Base-by-base conservation (phyloP, 1,284 basidiomycete species). In the Ceratobasidium sp. region DNA sequence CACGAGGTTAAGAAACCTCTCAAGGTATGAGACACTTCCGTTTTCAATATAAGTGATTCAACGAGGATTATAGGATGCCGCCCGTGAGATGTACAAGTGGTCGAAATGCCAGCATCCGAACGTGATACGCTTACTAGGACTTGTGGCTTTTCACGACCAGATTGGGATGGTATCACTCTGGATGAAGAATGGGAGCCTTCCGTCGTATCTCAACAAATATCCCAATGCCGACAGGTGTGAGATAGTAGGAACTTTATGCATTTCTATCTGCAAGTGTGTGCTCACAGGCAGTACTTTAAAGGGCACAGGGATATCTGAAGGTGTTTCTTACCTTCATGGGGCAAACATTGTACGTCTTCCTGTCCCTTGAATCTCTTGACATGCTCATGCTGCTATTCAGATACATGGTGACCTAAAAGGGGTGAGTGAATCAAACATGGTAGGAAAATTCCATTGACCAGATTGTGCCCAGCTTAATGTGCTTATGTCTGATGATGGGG, bases 131-230 rank as follows among this genome's bases (percentile, higher is more conserved):
- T 24, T 66, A 22, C 47, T 66, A 24, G 50, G 64, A n/a, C 48
- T 66, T 8, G 50, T 31, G 8, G 11, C 4, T 9, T 66, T 66
- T 31, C 48, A 33, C 31, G 31, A 36, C 22, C 50, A 54, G 27
- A 33, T 66, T 19, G 64, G 48, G 9, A 66, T 66, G 64, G 64
- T 66, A 17, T 31, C 64, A n/a, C 15, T 1, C 7, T 66, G 64
- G 64, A 14, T 33, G 24, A 15, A 24, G 17, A 50, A 54, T 5
- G 64, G 64, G 24, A 66, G 29, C 50, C 24, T 66, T 14, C 64
- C 24, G 11, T 9, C 8, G 11, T 54, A 66, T 31, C 29, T 66
- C 7, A 31, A 51, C 22, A 24, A 36, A 1, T 31, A 66, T 22
- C 48, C 45, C 1, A 19, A 48, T 4, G 63, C 45, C 17, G 33